Evolutionary conservation across 2,329 filamentous ascomycete species (phyloP).

Genomic region (Achaetomium macrosporum): DNA sequence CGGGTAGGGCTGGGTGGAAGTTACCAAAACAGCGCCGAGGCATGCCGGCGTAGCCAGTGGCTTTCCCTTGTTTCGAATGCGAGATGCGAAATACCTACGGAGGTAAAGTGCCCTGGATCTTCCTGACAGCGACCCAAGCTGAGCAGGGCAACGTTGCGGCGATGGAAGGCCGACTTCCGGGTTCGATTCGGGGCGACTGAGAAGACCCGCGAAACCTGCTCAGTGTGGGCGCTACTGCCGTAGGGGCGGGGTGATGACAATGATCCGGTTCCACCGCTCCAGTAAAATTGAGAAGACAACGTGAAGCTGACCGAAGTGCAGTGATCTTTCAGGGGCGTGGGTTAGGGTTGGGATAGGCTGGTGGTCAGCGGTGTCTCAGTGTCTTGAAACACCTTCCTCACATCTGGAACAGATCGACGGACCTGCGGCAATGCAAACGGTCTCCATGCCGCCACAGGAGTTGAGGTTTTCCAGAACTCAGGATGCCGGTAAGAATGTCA

Average conservation of each 20-base stretch:
- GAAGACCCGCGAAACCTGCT: constrained; percentile 3
- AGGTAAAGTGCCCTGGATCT: no score
- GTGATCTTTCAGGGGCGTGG: no score
- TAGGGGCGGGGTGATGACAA: constrained; percentile 18
- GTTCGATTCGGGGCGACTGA: neutral
- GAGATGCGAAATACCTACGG: no score
- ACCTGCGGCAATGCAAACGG: no score
- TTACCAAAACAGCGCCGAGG: constrained; percentile 20
- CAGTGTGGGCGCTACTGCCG: neutral
- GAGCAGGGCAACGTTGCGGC: neutral
- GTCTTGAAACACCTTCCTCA: no score
- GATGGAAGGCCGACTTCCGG: neutral
- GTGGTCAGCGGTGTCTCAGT: no score
- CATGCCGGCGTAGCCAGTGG: constrained; percentile 17
- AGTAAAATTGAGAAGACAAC: neutral
- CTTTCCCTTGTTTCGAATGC: constrained; percentile 22
- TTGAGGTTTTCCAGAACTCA: no score
- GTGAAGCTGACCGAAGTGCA: no score
- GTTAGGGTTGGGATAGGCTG: no score
- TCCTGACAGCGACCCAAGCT: constrained; percentile 5
- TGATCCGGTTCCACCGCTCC: neutral
- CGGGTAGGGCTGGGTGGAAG: constrained; percentile 12
- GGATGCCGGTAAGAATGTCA: no score
- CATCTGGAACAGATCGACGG: no score
- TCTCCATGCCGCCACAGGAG: no score